Evolutionary conservation across 2,329 filamentous ascomycete genomes (phyloP).

Genomic region (Hymenoscyphus repandus): DNA sequence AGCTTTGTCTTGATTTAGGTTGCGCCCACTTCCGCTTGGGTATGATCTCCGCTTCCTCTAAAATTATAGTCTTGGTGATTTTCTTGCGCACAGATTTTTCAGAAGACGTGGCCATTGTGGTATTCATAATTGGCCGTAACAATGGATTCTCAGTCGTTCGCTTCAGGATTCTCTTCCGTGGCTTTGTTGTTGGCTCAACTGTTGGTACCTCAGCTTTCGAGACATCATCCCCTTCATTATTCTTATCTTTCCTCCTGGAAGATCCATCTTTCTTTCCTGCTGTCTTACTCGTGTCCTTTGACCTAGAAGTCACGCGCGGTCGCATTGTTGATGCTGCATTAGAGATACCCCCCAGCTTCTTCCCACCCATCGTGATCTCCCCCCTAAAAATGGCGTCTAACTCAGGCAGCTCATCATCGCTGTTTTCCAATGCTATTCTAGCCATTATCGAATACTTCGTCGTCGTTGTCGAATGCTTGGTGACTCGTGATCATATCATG

Average conservation of each 20-base stretch:
- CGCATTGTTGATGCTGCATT: background rate
- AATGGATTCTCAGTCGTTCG: conserved; percentile 17
- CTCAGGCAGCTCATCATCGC: conserved; percentile 16
- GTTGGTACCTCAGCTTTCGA: background rate
- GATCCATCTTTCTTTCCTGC: conserved; percentile 2
- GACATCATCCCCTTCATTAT: background rate
- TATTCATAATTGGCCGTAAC: conserved; percentile 10
- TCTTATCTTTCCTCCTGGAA: background rate
- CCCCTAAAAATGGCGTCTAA: background rate
- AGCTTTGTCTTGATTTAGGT: background rate
- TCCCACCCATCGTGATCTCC: background rate
- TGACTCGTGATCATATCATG: background rate
- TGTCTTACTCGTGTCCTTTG: background rate
- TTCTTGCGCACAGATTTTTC: conserved; percentile 2
- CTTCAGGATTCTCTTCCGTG: conserved; percentile 19
- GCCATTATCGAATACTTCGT: conserved; percentile 5
- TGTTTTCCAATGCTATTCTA: conserved; percentile 4
- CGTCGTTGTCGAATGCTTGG: background rate
- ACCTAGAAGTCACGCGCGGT: background rate
- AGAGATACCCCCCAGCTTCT: background rate
- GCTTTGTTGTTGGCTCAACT: conserved; percentile 10
- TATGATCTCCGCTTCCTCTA: background rate
- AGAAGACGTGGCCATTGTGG: conserved; percentile 2
- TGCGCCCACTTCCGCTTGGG: background rate
- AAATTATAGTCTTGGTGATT: background rate